Percentiles rank a stretch among this genome's conserved stretches.
These are phyloP conservation scores for Lachnellula cervina DNA, from an alignment of 2,329 filamentous ascomycete genomes.

Conservation along the genomic window DNA sequence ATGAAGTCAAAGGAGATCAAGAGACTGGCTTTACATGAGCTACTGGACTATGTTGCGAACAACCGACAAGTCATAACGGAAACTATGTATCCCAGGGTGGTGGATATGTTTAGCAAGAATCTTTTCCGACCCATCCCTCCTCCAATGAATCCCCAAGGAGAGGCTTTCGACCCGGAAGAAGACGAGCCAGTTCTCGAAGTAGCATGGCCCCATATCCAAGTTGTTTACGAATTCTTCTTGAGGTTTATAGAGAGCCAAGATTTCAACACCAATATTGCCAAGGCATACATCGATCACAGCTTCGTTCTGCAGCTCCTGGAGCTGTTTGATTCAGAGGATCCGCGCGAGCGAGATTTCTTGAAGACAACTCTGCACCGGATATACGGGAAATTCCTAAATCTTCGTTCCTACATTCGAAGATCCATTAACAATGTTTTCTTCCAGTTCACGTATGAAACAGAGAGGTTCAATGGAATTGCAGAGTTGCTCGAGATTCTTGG, in stretches of 20 bases:
- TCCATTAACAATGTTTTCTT: conserved; percentile 99
- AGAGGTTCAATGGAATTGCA: conserved; percentile 60
- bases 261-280: conserved; percentile 99
- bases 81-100: conserved; percentile 96
- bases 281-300: conserved; percentile 96
- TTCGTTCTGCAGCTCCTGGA: conserved; percentile 97
- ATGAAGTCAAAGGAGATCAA: conserved; percentile 99
- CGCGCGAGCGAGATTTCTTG: conserved; percentile 90
- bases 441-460: conserved; percentile 98
- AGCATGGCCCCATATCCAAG: conserved; percentile 98
- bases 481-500: conserved; percentile 42
- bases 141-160: conserved; percentile 94
- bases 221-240: conserved; percentile 98
- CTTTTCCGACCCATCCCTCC: conserved; percentile 95
- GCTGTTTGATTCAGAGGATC: conserved; percentile 96
- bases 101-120: conserved; percentile 99
- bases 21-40: conserved; percentile 86
- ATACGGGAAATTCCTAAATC: conserved; percentile 97
- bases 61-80: conserved; percentile 98
- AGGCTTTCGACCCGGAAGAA: conserved; percentile 97
- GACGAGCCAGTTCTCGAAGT: conserved; percentile 97
- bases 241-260: conserved; percentile 99
- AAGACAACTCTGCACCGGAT: conserved; percentile 98
- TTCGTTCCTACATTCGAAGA: conserved; percentile 92
- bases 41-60: conserved; percentile 97